Conservation (phyloP, 495 filamentous ascomycete genomes). For the Penicillium atrosanguineum region DNA sequence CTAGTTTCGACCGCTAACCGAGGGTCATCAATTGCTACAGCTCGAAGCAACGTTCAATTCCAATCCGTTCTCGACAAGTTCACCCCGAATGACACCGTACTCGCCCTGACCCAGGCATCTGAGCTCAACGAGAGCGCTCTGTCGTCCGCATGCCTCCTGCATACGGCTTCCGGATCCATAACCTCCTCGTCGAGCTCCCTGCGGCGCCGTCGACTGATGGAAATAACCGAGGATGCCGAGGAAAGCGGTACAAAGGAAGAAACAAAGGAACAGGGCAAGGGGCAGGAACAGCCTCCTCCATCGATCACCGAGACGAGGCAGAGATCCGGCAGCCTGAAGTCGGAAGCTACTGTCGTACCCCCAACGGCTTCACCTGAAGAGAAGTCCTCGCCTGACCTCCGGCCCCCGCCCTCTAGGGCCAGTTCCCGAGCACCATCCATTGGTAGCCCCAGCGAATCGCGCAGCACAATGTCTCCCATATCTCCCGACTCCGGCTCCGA, state of each 20-base stretch:
- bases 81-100: slow-evolving; percentile 79
- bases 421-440: slow-evolving; percentile 24
- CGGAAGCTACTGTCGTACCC: slow-evolving; percentile 40
- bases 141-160: slow-evolving; percentile 83
- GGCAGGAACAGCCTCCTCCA: slow-evolving; percentile 1
- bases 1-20: not conserved
- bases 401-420: slow-evolving; percentile 18
- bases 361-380: slow-evolving; percentile 22
- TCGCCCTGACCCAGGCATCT: slow-evolving; percentile 66
- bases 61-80: slow-evolving; percentile 82
- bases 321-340: slow-evolving; percentile 36
- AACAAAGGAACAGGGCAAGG: slow-evolving; percentile 11
- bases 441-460: slow-evolving; percentile 18
- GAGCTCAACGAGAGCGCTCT: slow-evolving; percentile 86
- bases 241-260: slow-evolving; percentile 62
- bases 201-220: slow-evolving; percentile 71
- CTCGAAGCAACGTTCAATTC: slow-evolving; percentile 92
- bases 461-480: slow-evolving; percentile 17
- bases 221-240: slow-evolving; percentile 81
- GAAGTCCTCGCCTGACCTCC: slow-evolving; percentile 10
- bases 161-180: slow-evolving; percentile 83
- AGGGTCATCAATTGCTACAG: slow-evolving; percentile 41
- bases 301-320: slow-evolving; percentile 22
- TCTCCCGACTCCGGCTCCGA: slow-evolving; percentile 18
- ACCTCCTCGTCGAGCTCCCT: slow-evolving; percentile 83